phyloP scores from a whole-genome alignment of 208 protist genomes.

The Strigomonas culicis region DNA sequence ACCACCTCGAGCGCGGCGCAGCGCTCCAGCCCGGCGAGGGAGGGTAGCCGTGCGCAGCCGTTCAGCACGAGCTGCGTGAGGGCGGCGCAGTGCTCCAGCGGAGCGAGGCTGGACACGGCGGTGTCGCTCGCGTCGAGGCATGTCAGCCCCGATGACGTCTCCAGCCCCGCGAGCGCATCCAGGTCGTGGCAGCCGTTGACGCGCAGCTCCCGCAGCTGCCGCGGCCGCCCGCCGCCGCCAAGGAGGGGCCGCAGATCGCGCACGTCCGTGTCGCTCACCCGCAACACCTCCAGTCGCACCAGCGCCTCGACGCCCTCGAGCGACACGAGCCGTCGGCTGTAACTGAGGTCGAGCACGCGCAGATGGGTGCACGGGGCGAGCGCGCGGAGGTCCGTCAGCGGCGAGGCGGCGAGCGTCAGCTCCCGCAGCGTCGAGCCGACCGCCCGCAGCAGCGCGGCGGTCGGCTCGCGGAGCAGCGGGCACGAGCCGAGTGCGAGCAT shows the following conservation, averaged over 20 bases:
- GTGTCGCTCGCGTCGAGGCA: constrained; percentile 4
- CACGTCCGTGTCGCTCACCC: too few species aligned
- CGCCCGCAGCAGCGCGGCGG: too few species aligned
- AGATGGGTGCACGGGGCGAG: too few species aligned
- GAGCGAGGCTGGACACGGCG: neutral
- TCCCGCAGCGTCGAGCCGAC: too few species aligned
- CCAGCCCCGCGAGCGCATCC: neutral
- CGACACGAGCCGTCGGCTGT: too few species aligned
- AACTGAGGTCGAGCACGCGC: too few species aligned
- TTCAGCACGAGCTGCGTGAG: constrained; percentile 9
- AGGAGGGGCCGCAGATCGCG: too few species aligned
- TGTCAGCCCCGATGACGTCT: constrained; percentile 1
- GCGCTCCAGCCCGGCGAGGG: neutral
- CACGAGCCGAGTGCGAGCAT: constrained; percentile 6
- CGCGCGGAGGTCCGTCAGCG: too few species aligned
- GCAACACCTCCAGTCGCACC: too few species aligned
- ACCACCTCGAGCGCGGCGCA: neutral
- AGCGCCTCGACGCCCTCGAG: too few species aligned
- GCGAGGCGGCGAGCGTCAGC: too few species aligned
- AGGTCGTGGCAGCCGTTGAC: constrained; percentile 4
- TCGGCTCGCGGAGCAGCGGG: neutral
- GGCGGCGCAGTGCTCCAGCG: neutral
- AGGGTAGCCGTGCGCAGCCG: constrained; percentile 8
- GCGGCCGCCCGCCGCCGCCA: neutral
- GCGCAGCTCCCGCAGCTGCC: constrained; percentile 9